phyloP scores from a whole-genome alignment of 208 protist species.

The Porcisia hertigi region DNA sequence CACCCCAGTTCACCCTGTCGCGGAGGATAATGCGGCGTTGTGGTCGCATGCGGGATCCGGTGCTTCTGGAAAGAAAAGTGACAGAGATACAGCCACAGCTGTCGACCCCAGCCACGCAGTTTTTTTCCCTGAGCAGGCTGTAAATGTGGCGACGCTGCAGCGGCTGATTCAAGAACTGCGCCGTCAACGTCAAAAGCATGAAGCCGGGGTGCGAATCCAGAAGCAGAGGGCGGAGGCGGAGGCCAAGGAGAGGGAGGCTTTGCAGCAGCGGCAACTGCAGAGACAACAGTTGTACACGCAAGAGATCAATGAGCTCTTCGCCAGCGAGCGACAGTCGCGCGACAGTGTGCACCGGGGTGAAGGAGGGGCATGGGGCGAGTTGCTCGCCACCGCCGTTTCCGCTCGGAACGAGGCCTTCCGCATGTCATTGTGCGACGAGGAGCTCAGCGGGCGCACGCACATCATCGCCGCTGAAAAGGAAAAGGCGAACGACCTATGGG shows the following conservation, averaged over 20 bases:
- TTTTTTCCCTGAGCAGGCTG: background rate
- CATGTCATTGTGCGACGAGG: constrained; percentile 10
- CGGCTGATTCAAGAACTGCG: constrained; percentile 18
- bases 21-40: background rate
- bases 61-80: too few species aligned
- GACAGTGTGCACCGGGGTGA: constrained; percentile 4
- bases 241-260: background rate
- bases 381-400: background rate
- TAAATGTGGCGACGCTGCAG: constrained; percentile 11
- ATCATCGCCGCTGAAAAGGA: constrained; percentile 12
- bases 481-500: constrained; percentile 16
- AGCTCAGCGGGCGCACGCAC: constrained; percentile 9
- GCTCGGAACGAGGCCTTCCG: constrained; percentile 1
- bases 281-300: background rate
- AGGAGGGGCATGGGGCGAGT: background rate
- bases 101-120: background rate
- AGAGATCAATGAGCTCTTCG: constrained; percentile 10
- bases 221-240: constrained; percentile 7
- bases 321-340: constrained; percentile 15
- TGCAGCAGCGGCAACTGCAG: background rate
- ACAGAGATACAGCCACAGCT: background rate
- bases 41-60: background rate
- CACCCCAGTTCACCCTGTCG: constrained; percentile 11
- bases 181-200: constrained; percentile 4
- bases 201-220: constrained; percentile 3